Base-by-base conservation (phyloP, 768 basidiomycete genomes). In the Punctularia strigosozonata region DNA sequence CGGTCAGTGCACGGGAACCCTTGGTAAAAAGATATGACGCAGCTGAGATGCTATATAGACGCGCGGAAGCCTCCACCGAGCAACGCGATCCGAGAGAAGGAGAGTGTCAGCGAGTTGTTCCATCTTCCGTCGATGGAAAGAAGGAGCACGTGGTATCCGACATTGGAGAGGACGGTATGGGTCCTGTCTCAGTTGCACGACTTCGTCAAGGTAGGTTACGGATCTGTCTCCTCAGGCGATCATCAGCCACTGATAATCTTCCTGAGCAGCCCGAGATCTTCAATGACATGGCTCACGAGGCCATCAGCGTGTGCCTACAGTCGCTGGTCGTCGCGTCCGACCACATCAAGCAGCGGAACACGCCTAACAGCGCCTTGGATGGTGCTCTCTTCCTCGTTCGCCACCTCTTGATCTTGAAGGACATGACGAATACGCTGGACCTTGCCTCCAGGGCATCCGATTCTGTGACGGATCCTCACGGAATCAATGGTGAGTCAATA, bases 261-360 rank as follows among this genome's bases (percentile, higher is more conserved):
- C 14, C 31, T 25, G 38, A 25, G 41, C 40, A 98, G 91, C 80
- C 86, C n/a, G 81, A 78, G 1, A 92, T 97, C 42, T 99, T 95
- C 42, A 85, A 91, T 49, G 95, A 99, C 55, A 85, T 98, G 28
- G 91, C 94, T 0, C 87, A 91, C 60, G 92, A 97, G 60, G 88
- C 92, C 0, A 69, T 95, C 23, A 67, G 71, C 10, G 64, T 89
- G 4, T 94, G 91, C 55, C 75, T 80, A 25, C 71, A 80, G 42
- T 94, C 92, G 0, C 71, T 98, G 3, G 65, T 83, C 25, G 57
- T 70, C 4, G 89, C 86, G 0, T 70, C 83, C 0, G 71, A 80
- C n/a, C 61, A 68, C 17, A 66, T 97, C 36, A 66, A 71, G 18
- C 49, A 61, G 22, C 72, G 69, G 36, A 65, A 65, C 26, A 58